phyloP scores from a whole-genome alignment of 495 filamentous ascomycete species.

The Elaphomyces granulatus region DNA sequence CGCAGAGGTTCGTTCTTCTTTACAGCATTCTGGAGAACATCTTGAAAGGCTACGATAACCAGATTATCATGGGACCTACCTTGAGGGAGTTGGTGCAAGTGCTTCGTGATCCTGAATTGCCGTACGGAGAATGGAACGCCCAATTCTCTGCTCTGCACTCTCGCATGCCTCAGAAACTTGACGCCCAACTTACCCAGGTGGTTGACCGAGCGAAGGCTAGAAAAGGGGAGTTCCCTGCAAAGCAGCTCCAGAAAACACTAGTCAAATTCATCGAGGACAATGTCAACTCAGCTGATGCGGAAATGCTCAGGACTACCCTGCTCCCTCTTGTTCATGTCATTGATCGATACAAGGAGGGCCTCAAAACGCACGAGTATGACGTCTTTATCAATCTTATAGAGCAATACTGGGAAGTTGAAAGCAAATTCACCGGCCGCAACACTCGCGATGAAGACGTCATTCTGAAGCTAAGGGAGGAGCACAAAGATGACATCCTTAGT shows the following conservation, averaged over 20 bases:
- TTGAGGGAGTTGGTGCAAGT: constrained; percentile 85
- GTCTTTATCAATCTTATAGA: constrained; percentile 66
- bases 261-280: constrained; percentile 83
- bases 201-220: constrained; percentile 68
- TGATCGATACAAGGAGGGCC: constrained; percentile 67
- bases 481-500: constrained; percentile 76
- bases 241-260: constrained; percentile 70
- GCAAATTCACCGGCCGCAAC: constrained; percentile 70
- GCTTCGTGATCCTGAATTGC: constrained; percentile 75
- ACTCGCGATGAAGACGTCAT: constrained; percentile 89
- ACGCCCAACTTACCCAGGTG: constrained; percentile 61
- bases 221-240: constrained; percentile 81
- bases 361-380: constrained; percentile 80
- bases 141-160: constrained; percentile 92
- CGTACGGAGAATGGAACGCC: constrained; percentile 91
- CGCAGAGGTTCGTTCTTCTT: constrained; percentile 69
- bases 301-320: constrained; percentile 57
- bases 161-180: constrained; percentile 89
- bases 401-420: constrained; percentile 70
- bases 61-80: constrained; percentile 81
- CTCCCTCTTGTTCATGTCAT: constrained; percentile 70
- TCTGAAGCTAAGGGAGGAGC: constrained; percentile 83
- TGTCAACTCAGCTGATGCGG: constrained; percentile 49
- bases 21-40: constrained; percentile 76
- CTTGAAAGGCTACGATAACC: constrained; percentile 89